phyloP scores from a whole-genome alignment of 495 filamentous ascomycete species.

The Rhypophila decipiens region DNA sequence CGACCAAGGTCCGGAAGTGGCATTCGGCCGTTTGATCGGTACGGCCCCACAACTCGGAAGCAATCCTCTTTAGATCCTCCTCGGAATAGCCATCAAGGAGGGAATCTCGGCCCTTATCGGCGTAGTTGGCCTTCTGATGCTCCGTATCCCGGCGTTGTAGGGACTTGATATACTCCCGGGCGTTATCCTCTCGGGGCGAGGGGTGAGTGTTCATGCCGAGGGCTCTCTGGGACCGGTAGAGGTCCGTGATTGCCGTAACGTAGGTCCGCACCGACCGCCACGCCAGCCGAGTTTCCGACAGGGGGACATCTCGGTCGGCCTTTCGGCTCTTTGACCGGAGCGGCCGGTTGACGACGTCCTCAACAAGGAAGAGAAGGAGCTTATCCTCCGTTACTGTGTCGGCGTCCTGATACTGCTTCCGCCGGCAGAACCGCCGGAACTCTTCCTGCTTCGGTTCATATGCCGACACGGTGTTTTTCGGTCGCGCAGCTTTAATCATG shows the following conservation, averaged over 20 bases:
- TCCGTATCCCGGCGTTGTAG: neutral
- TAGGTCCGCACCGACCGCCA: conserved; percentile 2
- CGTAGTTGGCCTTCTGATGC: conserved; percentile 2
- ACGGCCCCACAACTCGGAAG: neutral
- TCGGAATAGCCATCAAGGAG: conserved; percentile 1
- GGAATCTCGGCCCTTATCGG: conserved; percentile 1
- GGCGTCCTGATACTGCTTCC: neutral
- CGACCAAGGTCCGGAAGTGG: neutral
- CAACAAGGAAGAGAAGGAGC: conserved; percentile 1
- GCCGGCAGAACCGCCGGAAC: neutral
- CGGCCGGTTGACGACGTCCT: neutral
- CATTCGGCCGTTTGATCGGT: neutral
- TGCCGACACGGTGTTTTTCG: neutral
- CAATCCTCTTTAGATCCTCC: neutral
- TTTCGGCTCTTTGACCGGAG: neutral
- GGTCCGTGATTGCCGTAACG: conserved; percentile 1
- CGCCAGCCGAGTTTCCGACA: neutral
- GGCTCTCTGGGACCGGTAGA: neutral
- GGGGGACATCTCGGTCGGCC: neutral
- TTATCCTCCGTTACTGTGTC: neutral
- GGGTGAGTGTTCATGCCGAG: conserved; percentile 1
- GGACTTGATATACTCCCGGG: neutral
- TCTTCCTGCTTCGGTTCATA: neutral
- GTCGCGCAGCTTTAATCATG: neutral
- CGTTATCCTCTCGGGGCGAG: neutral